phyloP scores from a whole-genome alignment of 495 filamentous ascomycete species.

The Aspergillus affinis region DNA sequence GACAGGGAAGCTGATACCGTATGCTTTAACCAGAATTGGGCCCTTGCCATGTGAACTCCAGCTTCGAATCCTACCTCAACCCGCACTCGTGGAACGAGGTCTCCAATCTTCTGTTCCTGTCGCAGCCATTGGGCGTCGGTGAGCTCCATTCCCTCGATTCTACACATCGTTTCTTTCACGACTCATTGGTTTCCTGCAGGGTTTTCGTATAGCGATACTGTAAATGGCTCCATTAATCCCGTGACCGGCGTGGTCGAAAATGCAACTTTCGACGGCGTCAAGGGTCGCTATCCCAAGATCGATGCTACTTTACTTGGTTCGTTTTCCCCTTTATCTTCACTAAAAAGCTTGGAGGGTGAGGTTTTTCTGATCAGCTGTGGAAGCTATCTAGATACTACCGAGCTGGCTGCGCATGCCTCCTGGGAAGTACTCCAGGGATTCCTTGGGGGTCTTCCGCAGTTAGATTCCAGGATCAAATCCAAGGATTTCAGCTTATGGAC shows the following conservation, averaged over 20 bases:
- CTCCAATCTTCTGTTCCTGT: constrained; percentile 74
- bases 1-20: constrained; percentile 16
- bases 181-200: constrained; percentile 22
- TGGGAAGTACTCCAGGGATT: constrained; percentile 61
- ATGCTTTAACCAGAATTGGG: constrained; percentile 47
- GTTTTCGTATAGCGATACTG: constrained; percentile 54
- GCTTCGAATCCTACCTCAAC: constrained; percentile 52
- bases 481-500: constrained; percentile 52
- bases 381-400: constrained; percentile 41
- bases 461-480: constrained; percentile 50
- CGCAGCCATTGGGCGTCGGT: constrained; percentile 62
- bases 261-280: constrained; percentile 37
- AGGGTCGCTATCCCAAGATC: constrained; percentile 50
- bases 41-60: constrained; percentile 55
- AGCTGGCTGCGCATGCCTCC: constrained; percentile 53
- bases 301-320: constrained; percentile 43
- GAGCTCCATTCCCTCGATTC: background rate
- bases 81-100: constrained; percentile 70
- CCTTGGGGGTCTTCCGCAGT: constrained; percentile 50
- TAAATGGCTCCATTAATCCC: constrained; percentile 42
- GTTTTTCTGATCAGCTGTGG: constrained; percentile 29
- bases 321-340: constrained; percentile 2
- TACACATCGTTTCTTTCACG: background rate
- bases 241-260: constrained; percentile 46
- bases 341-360: background rate